Conservation (phyloP, 352 stramenopile species). For the Globisporangium paroecandrum region DNA sequence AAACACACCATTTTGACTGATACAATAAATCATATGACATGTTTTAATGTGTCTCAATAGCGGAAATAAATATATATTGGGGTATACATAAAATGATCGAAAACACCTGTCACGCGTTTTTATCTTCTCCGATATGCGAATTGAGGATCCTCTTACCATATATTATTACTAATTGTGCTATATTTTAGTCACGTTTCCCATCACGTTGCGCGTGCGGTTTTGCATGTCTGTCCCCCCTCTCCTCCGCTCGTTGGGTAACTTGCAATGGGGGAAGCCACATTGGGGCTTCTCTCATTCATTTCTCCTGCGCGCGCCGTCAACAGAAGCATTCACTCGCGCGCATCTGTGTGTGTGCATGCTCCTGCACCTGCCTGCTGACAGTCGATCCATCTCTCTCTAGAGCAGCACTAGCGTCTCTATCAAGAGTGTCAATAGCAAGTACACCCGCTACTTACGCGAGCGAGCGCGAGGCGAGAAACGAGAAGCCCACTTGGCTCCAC, state of each 20-base stretch:
- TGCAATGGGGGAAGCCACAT: slow-evolving; percentile 7
- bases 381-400: not conserved
- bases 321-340: not conserved
- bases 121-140: not conserved
- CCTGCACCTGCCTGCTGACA: not conserved
- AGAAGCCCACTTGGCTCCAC: not conserved
- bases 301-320: slow-evolving; percentile 8
- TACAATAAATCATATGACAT: not conserved
- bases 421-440: not conserved
- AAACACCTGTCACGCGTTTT: not conserved
- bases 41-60: not conserved
- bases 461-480: not conserved
- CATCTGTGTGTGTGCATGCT: not conserved
- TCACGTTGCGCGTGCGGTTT: not conserved
- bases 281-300: slow-evolving; percentile 5
- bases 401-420: not conserved
- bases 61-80: not conserved
- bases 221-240: slow-evolving; percentile 5
- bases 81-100: not conserved
- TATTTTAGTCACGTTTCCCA: not conserved
- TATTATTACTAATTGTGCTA: not conserved
- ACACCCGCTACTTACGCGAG: not conserved
- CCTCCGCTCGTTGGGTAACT: not conserved
- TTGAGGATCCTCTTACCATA: not conserved
- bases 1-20: not conserved